phyloP scores from a whole-genome alignment of 164 flowering plant genomes.

The Liquidambar formosana region DNA sequence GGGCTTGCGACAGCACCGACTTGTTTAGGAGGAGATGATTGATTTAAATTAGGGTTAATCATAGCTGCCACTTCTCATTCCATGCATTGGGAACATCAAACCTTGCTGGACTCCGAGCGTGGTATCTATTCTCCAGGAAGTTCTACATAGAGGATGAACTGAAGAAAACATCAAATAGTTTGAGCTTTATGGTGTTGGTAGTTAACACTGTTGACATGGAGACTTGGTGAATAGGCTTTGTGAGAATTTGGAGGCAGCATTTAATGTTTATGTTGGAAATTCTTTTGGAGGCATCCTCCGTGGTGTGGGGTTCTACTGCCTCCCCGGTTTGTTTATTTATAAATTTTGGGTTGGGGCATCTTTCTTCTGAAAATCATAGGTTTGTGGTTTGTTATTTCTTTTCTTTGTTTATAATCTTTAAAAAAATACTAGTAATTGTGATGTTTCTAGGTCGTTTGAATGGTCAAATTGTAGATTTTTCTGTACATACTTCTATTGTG shows the following conservation, averaged over 20 bases:
- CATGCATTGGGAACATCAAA: background rate
- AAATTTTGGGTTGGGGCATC: background rate
- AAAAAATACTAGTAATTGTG: background rate
- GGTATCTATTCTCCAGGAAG: background rate
- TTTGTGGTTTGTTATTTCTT: background rate
- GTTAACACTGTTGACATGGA: background rate
- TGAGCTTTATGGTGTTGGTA: background rate
- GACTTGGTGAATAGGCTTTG: too few species aligned
- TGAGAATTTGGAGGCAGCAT: too few species aligned
- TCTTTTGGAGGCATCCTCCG: too few species aligned
- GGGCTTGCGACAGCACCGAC: slow-evolving; percentile 84
- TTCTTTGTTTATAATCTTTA: background rate
- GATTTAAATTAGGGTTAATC: background rate
- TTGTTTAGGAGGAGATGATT: slow-evolving; percentile 36
- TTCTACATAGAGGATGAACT: background rate
- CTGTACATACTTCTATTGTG: background rate
- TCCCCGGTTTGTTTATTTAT: too few species aligned
- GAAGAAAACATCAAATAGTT: background rate
- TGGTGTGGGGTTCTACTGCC: too few species aligned
- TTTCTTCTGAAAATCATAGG: background rate
- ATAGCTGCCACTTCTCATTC: background rate
- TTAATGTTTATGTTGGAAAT: too few species aligned
- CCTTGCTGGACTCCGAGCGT: background rate
- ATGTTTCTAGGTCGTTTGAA: background rate
- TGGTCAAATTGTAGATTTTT: background rate